Percentiles rank a stretch among this genome's conserved stretches.
These are phyloP conservation scores for Cerrena zonata DNA, from an alignment of 1,284 basidiomycete genomes.

Conservation along the genomic window DNA sequence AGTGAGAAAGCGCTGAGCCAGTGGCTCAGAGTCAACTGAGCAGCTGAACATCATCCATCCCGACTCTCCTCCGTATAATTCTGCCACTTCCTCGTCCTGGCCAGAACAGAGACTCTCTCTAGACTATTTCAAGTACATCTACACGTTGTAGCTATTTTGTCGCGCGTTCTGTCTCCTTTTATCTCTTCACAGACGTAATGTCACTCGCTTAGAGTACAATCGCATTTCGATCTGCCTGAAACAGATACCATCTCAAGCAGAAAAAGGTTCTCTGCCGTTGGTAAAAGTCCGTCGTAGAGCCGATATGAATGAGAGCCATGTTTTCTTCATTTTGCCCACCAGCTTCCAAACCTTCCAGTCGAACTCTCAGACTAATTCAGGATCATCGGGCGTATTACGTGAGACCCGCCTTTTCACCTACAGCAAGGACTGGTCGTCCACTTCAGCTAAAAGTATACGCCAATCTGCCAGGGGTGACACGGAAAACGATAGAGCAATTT, in stretches of 20 bases:
- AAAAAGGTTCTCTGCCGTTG: no score
- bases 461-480: no score
- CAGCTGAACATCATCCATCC: no score
- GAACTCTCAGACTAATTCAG: background rate
- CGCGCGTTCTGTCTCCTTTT: no score
- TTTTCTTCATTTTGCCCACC: background rate
- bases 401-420: background rate
- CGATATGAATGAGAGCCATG: background rate
- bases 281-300: background rate
- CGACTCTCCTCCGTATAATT: background rate
- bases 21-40: background rate
- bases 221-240: no score
- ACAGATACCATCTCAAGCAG: no score
- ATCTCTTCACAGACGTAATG: no score
- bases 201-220: no score
- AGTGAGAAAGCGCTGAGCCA: conserved; percentile 5
- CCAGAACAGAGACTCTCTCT: background rate
- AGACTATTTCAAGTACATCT: background rate
- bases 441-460: background rate
- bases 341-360: background rate
- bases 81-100: no score
- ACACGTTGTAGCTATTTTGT: background rate
- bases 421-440: background rate
- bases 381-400: background rate
- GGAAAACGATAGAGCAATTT: no score